These are phyloP conservation scores for Rhodotorula sp. DNA, from an alignment of 1,284 basidiomycete genomes.

Conservation along the genomic window DNA sequence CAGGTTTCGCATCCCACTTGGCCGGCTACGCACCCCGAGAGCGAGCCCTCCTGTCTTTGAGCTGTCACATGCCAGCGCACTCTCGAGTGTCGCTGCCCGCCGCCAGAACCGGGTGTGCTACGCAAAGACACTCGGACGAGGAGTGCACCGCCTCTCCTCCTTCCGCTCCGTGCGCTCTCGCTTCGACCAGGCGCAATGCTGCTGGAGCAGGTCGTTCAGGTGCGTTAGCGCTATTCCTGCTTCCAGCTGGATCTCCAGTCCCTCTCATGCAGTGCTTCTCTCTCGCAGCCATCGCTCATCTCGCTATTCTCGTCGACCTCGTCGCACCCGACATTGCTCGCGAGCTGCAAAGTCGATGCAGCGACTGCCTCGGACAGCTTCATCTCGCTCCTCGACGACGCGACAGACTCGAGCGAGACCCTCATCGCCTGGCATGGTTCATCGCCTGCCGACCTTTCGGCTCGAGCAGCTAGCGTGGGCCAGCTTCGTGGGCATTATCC, in stretches of 20 bases:
- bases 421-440: conserved; percentile 15
- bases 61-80: no score
- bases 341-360: background rate
- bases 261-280: background rate
- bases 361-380: conserved; percentile 17
- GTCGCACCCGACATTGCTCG: conserved; percentile 27
- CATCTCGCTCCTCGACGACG: conserved; percentile 31
- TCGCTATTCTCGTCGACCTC: conserved; percentile 39
- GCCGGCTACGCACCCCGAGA: no score
- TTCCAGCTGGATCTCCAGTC: fast-evolving
- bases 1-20: no score
- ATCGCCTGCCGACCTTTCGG: background rate
- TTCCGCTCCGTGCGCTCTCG: no score
- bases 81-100: no score
- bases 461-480: background rate
- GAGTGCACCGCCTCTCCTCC: no score
- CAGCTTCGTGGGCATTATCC: background rate
- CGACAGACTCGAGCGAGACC: conserved; percentile 1
- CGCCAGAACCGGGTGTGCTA: no score
- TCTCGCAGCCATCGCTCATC: conserved; percentile 18
- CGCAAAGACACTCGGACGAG: no score
- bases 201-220: background rate
- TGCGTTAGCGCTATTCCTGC: background rate
- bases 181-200: background rate
- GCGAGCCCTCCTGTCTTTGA: no score